These are phyloP conservation scores for Aristolochia fimbriata DNA, from an alignment of 164 flowering plant genomes.

Conservation along the genomic window DNA sequence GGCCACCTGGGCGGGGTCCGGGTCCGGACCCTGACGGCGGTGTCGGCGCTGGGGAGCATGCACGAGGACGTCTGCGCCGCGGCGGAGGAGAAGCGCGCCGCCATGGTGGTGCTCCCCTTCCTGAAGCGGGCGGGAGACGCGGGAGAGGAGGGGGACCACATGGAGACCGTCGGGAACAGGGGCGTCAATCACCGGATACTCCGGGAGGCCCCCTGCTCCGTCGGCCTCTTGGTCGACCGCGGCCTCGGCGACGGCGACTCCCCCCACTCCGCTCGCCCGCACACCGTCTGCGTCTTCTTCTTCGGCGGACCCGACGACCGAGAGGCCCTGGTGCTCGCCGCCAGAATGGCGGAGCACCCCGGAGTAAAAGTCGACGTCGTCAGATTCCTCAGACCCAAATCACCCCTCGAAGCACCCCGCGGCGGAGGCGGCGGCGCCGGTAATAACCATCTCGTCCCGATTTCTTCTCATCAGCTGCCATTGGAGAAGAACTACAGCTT, in stretches of 20 bases:
- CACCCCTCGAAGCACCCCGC: too few species aligned
- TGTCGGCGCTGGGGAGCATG: slow-evolving; percentile 54
- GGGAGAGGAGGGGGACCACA: slow-evolving; percentile 12
- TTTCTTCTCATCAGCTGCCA: slow-evolving; percentile 20
- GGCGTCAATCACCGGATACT: slow-evolving; percentile 51
- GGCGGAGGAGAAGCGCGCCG: slow-evolving; percentile 47
- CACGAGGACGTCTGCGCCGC: slow-evolving; percentile 72
- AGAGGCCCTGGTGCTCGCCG: slow-evolving; percentile 49
- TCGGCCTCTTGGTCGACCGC: slow-evolving; percentile 62
- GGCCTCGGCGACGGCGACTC: slow-evolving; percentile 42
- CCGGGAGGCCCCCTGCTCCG: slow-evolving; percentile 47
- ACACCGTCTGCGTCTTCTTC: slow-evolving; percentile 43
- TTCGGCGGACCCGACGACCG: slow-evolving; percentile 78
- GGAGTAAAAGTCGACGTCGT: slow-evolving; percentile 33
- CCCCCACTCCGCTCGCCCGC: too few species aligned
- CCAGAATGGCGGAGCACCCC: slow-evolving; percentile 65
- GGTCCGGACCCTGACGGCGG: slow-evolving; percentile 44
- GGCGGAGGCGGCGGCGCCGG: too few species aligned
- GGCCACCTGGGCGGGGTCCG: slow-evolving; percentile 34
- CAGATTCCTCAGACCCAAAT: slow-evolving; percentile 22
- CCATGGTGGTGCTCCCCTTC: slow-evolving; percentile 57
- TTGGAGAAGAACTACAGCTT: slow-evolving; percentile 33
- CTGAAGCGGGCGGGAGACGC: slow-evolving; percentile 35
- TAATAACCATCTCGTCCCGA: too few species aligned
- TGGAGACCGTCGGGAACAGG: slow-evolving; percentile 41